These are phyloP conservation scores for Scutellaria galericulata DNA, from an alignment of 257 asterid genomes.

Conservation along the genomic window DNA sequence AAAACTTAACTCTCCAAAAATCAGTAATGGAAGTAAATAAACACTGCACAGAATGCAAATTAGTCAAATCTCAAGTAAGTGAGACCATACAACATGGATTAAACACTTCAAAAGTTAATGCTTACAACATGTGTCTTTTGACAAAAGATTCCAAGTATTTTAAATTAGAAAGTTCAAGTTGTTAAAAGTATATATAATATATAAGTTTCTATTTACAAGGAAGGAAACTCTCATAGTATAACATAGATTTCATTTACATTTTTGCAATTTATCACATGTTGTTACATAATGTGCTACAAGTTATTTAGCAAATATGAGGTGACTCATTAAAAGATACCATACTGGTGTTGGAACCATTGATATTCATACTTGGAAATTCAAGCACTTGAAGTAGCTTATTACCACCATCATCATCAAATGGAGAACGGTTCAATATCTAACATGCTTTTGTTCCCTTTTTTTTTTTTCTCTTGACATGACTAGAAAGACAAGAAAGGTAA, in stretches of 20 bases:
- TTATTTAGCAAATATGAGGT: background rate
- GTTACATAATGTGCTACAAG: background rate
- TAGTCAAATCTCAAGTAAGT: slow-evolving; percentile 18
- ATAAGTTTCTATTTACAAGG: background rate
- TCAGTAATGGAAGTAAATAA: background rate
- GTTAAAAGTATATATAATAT: background rate
- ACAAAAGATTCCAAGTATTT: slow-evolving; percentile 10
- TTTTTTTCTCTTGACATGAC: background rate
- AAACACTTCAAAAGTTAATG: slow-evolving; percentile 9
- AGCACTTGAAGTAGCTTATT: background rate
- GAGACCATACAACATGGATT: background rate
- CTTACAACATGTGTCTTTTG: background rate
- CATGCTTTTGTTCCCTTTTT: background rate
- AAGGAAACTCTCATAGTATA: background rate
- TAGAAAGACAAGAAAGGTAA: background rate
- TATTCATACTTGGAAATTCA: background rate
- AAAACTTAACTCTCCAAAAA: background rate
- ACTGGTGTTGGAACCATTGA: background rate
- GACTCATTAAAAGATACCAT: slow-evolving; percentile 2
- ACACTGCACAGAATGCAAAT: slow-evolving; percentile 9
- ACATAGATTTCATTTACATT: background rate
- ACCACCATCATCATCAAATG: background rate
- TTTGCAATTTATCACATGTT: slow-evolving; percentile 1
- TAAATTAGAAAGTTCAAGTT: slow-evolving; percentile 10
- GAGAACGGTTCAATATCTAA: background rate